Conservation (phyloP, 179 eudicot species). For the Beta macrorhiza region DNA sequence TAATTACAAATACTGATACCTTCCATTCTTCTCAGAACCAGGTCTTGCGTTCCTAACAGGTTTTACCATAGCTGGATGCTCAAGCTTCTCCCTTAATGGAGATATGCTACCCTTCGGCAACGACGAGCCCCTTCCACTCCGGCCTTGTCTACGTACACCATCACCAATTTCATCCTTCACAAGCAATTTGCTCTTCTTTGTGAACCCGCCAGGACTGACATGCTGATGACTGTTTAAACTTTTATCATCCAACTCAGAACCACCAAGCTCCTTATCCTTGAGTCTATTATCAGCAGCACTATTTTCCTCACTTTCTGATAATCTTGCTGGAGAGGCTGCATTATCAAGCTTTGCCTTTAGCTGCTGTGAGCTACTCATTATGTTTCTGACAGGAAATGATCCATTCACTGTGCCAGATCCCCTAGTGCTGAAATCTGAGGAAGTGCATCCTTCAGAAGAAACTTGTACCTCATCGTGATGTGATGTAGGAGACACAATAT, state of each 20-base stretch:
- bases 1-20: slow-evolving; percentile 39
- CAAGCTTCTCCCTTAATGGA: slow-evolving; percentile 56
- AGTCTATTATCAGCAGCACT: slow-evolving; percentile 52
- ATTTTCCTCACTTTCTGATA: slow-evolving; percentile 81
- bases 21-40: slow-evolving; percentile 80
- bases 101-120: slow-evolving; percentile 48
- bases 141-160: slow-evolving; percentile 65
- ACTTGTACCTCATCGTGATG: slow-evolving; percentile 59
- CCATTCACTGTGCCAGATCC: slow-evolving; percentile 44
- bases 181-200: slow-evolving; percentile 61
- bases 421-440: slow-evolving; percentile 57
- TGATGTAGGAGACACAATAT: slow-evolving; percentile 71
- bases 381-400: slow-evolving; percentile 48
- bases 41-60: slow-evolving; percentile 60
- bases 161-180: slow-evolving; percentile 42
- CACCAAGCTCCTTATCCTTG: slow-evolving; percentile 48
- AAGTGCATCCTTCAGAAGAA: slow-evolving; percentile 65
- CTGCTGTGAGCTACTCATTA: slow-evolving; percentile 47
- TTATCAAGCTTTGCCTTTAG: slow-evolving; percentile 62
- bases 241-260: slow-evolving; percentile 53
- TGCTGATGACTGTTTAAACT: slow-evolving; percentile 44
- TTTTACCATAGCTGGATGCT: slow-evolving; percentile 48
- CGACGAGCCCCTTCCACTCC: slow-evolving; percentile 61
- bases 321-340: slow-evolving; percentile 64
- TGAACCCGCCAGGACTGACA: slow-evolving; percentile 41